Evolutionary conservation across 805 yeast species (phyloP), one percentile per base, ranked within the genome.

Genomic region (Henningerozyma blattae): DNA sequence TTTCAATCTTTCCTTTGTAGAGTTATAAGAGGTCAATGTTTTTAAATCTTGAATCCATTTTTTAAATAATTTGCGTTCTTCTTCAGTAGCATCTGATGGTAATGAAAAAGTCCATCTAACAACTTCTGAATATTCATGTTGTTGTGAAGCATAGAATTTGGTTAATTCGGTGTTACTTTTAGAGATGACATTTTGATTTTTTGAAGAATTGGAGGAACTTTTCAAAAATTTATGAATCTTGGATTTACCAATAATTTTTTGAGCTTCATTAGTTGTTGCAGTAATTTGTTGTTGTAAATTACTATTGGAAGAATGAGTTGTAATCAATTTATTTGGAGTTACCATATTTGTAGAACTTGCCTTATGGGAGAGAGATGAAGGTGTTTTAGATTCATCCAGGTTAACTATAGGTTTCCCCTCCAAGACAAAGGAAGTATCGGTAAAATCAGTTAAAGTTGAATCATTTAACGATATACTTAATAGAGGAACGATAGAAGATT

Each of bases 1-100:
- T 32, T 56, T 58, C 39, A 72, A 69, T 53, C 85, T 66, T 22
- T 67, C 68, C 24, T 59, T 48, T 28, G 72, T 69, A 34, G 56
- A 52, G 16, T 63, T 62, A 42, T 65, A 71, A 31, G 63, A 59
- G 22, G 70, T 61, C 42, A 77, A 55, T 40, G 73, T 76, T 20
- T 59, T 56, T 30, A 77, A 52, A 47, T 75, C 79, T 19, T 62
- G 65, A 24, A 61, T 54, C 84, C 84, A 77, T 42, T 62, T 64
- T 18, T 47, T 48, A 33, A 67, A 67, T 33, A 70, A 70, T 24
- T 54, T 60, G 13, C 44, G 52, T 18, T 59, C 61, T 9, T 39
- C 65, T 47, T 52, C 77, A 56, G 56, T 66, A 59, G 50, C 35
- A n/a, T 44, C 40, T n/a, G 44, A 31, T 3, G 42, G 40, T 3